Conservation (phyloP, 805 yeast species). For the Ogataea saltuana region DNA sequence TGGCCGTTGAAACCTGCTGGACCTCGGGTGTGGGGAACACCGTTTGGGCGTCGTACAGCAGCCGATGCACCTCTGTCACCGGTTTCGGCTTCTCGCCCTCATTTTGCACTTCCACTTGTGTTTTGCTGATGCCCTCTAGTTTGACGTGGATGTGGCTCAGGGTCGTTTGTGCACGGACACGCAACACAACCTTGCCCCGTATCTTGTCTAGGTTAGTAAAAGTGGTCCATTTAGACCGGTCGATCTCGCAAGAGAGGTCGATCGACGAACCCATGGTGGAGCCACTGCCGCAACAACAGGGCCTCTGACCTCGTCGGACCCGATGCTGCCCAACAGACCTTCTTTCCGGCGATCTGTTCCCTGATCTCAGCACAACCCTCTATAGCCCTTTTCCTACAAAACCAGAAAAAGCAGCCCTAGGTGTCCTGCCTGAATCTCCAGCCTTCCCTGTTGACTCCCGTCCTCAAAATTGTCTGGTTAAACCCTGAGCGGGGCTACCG, state of each 20-base stretch:
- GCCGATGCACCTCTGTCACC: constrained; percentile 41
- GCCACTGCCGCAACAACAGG: too few relatives aligned
- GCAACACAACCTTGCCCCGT: constrained; percentile 42
- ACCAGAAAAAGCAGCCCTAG: too few relatives aligned
- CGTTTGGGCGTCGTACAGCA: constrained; percentile 49
- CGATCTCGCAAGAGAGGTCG: constrained; percentile 22
- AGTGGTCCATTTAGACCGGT: constrained; percentile 36
- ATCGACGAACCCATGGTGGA: constrained; percentile 9
- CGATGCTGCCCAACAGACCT: too few relatives aligned
- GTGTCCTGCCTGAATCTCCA: too few relatives aligned
- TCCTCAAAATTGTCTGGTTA: too few relatives aligned
- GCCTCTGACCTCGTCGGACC: too few relatives aligned
- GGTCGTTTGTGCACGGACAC: constrained; percentile 42
- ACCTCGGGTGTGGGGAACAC: constrained; percentile 56
- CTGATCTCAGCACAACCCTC: too few relatives aligned
- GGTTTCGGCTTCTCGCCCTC: constrained; percentile 17
- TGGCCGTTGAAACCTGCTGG: constrained; percentile 42
- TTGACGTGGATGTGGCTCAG: constrained; percentile 52
- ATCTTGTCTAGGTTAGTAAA: constrained; percentile 50
- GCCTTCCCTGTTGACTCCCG: too few relatives aligned
- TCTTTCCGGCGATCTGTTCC: too few relatives aligned
- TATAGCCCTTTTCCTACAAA: too few relatives aligned
- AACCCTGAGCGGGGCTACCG: too few relatives aligned
- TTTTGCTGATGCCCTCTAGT: constrained; percentile 48
- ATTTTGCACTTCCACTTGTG: constrained; percentile 38